Evolutionary conservation across 169 alveolate species (phyloP).

Genomic region (Plasmodium chabaudi): DNA sequence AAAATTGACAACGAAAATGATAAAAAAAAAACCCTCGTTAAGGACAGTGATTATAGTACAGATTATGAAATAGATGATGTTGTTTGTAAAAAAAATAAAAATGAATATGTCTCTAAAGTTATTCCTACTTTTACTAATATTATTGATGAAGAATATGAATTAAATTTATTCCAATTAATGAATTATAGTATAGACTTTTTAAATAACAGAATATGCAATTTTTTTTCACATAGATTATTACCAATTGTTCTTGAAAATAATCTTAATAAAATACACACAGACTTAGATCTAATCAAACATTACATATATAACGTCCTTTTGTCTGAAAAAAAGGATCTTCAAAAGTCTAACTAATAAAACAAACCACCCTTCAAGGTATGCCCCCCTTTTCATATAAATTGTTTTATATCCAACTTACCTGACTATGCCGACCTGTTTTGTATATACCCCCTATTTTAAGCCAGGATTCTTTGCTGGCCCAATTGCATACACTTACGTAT

Average conservation of each 20-base stretch:
- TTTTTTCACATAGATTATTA: constrained; percentile 47
- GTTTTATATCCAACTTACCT: no score
- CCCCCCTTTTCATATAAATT: no score
- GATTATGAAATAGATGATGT: constrained; percentile 30
- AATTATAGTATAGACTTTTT: constrained; percentile 42
- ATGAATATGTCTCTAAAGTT: constrained; percentile 28
- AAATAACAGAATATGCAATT: constrained; percentile 21
- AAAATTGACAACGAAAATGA: neutral
- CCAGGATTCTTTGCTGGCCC: no score
- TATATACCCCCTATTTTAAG: no score
- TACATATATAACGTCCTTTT: constrained; percentile 22
- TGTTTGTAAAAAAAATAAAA: constrained; percentile 25
- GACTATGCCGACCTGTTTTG: no score
- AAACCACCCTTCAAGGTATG: no score
- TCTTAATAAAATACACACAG: constrained; percentile 23
- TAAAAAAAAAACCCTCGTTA: neutral
- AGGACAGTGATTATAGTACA: constrained; percentile 32
- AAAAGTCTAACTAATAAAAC: neutral
- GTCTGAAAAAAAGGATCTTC: neutral
- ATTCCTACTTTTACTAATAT: constrained; percentile 34
- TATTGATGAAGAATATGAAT: constrained; percentile 28
- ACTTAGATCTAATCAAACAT: constrained; percentile 9
- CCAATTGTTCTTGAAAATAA: constrained; percentile 27
- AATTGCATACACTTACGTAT: no score
- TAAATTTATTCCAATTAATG: constrained; percentile 14